Conservation (phyloP, 257 asterid genomes). For the Solanum pinnatisectum region DNA sequence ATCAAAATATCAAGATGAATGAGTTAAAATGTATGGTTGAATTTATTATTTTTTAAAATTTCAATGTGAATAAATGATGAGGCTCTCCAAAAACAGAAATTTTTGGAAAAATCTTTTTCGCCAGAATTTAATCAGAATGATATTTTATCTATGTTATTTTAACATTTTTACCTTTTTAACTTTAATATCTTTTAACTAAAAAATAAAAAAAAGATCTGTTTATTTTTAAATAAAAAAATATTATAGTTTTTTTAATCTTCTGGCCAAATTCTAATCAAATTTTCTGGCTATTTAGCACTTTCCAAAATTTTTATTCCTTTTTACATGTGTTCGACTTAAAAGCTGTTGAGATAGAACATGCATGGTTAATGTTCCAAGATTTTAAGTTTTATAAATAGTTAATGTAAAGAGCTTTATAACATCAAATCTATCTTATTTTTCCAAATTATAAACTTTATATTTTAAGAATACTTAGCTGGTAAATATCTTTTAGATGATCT, state of each 20-base stretch:
- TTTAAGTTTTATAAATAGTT: neutral
- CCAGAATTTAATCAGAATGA: no score
- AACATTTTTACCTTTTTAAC: no score
- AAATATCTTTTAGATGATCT: neutral
- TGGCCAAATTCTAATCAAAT: no score
- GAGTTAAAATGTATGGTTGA: neutral
- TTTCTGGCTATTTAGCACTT: no score
- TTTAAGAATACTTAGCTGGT: neutral
- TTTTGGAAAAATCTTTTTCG: neutral
- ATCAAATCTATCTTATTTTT: neutral
- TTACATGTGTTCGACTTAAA: neutral
- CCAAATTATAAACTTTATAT: neutral
- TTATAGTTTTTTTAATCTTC: no score
- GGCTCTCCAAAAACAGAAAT: neutral
- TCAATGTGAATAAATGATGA: neutral
- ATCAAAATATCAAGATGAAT: neutral
- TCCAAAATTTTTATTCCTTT: neutral
- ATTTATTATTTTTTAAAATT: no score
- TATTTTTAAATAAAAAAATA: no score
- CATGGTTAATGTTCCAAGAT: neutral
- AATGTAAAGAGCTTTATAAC: neutral
- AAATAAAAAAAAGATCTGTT: no score
- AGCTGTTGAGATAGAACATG: neutral
- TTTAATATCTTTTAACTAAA: no score
- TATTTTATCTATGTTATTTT: no score